Evolutionary conservation across 371 early-diverging fungal species (phyloP), one percentile per base, ranked within the genome.

Genomic region (Rhizopus arrhizus): DNA sequence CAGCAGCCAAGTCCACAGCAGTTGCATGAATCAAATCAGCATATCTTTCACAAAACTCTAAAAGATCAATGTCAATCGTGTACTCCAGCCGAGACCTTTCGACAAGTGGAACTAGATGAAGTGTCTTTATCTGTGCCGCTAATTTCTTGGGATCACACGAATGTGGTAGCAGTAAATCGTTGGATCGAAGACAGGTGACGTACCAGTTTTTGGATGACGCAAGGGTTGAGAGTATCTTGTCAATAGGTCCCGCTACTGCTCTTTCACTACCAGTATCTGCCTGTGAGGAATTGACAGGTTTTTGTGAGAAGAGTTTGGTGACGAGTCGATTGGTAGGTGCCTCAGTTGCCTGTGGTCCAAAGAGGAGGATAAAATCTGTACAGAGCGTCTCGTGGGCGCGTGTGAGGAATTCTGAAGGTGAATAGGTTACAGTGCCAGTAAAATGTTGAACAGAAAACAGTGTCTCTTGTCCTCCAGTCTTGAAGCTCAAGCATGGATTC

Each of bases 141-240:
- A 72, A 4, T 40, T 69, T 71, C 29, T 73, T 73, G 1, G 69
- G 63, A 62, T 92, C 91, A 62, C 66, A 66, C 29, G 75, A 74
- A 41, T 71, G 61, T 11, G 85, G 78, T 59, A 84, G 67, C 45
- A 82, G 74, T 9, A 85, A 70, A 65, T 89, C 89, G 61, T 89
- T 88, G 3, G 91, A 89, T 29, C 82, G 81, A 48, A 97, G 70
- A 75, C 92, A 92, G 52, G 91, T 64, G 33, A 95, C 77, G 67
- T 89, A 92, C 96, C 96, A 96, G 3, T 87, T 77, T 49, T 89
- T 85, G 2, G 96, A 90, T 41, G 89, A 87, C 35, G 80, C 76
- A 8, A 96, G 66, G 38, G 5, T 48, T 4, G 38, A 33, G 12
- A 56, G 12, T 8, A 56, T 40, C 10, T 89, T 89, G 2, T 29